phyloP scores from a whole-genome alignment of 73 alveolate species.

The Uronychia setigera region DNA sequence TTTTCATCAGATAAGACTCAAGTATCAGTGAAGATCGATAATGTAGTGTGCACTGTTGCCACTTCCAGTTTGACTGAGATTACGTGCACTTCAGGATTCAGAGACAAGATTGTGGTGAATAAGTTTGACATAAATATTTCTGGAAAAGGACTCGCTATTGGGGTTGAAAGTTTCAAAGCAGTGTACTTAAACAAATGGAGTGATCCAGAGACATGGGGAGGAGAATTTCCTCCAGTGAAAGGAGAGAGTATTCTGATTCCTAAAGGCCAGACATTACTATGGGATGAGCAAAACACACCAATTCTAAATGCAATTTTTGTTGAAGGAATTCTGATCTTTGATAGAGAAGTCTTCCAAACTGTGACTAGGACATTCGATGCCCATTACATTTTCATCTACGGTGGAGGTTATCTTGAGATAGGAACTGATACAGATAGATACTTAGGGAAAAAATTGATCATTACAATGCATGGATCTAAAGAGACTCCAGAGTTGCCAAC shows the following conservation, averaged over 20 bases:
- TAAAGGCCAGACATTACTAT: constrained; percentile 48
- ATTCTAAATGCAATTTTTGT: constrained; percentile 59
- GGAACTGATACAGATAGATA: constrained; percentile 83
- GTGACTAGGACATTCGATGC: constrained; percentile 74
- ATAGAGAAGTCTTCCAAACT: constrained; percentile 50
- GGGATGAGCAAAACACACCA: constrained; percentile 60
- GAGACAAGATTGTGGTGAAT: neutral
- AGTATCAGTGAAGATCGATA: constrained; percentile 61
- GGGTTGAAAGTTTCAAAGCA: neutral
- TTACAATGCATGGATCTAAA: constrained; percentile 74
- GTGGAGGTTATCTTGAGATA: constrained; percentile 72
- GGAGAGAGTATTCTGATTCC: constrained; percentile 50
- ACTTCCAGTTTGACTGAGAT: constrained; percentile 28
- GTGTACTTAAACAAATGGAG: constrained; percentile 55
- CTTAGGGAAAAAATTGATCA: constrained; percentile 56
- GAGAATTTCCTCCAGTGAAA: constrained; percentile 46
- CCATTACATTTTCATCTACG: constrained; percentile 61
- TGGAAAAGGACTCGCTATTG: neutral
- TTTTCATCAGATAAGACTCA: constrained; percentile 47
- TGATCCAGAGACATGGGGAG: constrained; percentile 55
- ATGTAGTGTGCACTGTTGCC: constrained; percentile 47
- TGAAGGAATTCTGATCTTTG: constrained; percentile 79
- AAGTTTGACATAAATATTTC: neutral
- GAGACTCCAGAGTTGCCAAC: constrained; percentile 71
- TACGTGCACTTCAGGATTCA: neutral